phyloP scores from a whole-genome alignment of 129 eudicot species.

The Oenanthe sinensis region DNA sequence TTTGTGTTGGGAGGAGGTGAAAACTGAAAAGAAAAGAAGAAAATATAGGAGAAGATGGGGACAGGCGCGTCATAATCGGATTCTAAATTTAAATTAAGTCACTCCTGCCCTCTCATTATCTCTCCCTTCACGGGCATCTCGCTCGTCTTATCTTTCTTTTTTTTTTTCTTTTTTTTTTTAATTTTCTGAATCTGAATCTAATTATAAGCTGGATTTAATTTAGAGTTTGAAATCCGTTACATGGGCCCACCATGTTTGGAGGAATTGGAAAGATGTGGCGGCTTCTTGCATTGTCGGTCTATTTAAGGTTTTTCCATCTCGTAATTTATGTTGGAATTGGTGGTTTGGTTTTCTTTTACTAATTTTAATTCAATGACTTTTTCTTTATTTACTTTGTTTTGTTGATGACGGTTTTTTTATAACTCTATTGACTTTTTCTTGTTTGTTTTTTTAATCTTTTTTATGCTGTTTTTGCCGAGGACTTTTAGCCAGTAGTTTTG shows the following conservation, averaged over 20 bases:
- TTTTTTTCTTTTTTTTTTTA: too few relatives aligned
- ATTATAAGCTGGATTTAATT: not conserved
- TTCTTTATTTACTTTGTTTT: not conserved
- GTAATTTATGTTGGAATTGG: not conserved
- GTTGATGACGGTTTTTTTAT: too few relatives aligned
- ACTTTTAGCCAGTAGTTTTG: too few relatives aligned
- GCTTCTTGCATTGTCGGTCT: not conserved
- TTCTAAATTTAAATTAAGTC: not conserved
- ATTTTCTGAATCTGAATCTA: not conserved
- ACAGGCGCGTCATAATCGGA: slow-evolving; percentile 23
- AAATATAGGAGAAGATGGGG: slow-evolving; percentile 7
- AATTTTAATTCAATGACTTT: not conserved
- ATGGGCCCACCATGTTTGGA: not conserved
- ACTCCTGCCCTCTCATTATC: not conserved
- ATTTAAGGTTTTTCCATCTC: not conserved
- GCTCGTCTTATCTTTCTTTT: not conserved
- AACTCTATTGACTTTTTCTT: too few relatives aligned
- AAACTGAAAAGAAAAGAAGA: not conserved
- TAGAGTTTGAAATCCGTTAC: not conserved
- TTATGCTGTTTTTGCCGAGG: too few relatives aligned
- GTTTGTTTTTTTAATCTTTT: too few relatives aligned
- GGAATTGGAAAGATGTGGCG: not conserved
- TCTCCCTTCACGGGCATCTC: not conserved
- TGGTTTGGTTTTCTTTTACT: not conserved
- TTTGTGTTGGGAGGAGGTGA: not conserved